Evolutionary conservation across 2,329 filamentous ascomycete genomes (phyloP), one percentile per base, ranked within the genome.

Genomic region (Ophiognomonia clavigignenti-juglandacearum): DNA sequence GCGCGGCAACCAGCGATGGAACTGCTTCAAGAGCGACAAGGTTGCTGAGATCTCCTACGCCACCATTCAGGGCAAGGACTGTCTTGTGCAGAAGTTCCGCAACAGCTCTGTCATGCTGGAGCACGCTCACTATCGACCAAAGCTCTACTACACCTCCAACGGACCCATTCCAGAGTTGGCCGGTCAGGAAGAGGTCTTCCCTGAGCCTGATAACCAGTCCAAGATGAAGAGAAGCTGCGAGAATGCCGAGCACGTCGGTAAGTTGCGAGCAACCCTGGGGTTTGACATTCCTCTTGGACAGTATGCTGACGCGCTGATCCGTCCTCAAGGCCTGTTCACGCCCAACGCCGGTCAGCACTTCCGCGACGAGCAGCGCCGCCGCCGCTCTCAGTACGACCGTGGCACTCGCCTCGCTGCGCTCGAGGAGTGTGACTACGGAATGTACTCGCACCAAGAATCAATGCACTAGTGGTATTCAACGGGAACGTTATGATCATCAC

Each of bases 51-150:
- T 97, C 37, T 96, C 91, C 0, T 98, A 97, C 64, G 93, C 93
- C n/a, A 96, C 91, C 11, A 92, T 96, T 50, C 93, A 98, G 70
- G 93, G 93, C 38, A 85, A 86, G 53, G 90, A 96, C 60, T 92
- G 88, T 54, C 75, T 97, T 0, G 81, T 96, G 6, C 87, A 95
- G 64, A 96, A 97, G 62, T 98, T 98, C 61, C 84, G 93, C 29
- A 98, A 98, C 70, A 96, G 89, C 32, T 92, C 89, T 0, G 90
- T 98, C 24, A 96, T 97, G 89, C 74, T 92, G 1, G 91, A 97
- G 66, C 79, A 83, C 10, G 74, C 81, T 1, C 82, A 85, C 43
- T 95, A 89, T 59, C 83, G 89, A 1, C 93, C 93, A 1, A 95
- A 95, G 76, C 63, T 81, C 1, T 81, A 77, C 52, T 77, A 68